Base-by-base conservation (phyloP, 768 basidiomycete genomes). In the Hericium rajendrae region DNA sequence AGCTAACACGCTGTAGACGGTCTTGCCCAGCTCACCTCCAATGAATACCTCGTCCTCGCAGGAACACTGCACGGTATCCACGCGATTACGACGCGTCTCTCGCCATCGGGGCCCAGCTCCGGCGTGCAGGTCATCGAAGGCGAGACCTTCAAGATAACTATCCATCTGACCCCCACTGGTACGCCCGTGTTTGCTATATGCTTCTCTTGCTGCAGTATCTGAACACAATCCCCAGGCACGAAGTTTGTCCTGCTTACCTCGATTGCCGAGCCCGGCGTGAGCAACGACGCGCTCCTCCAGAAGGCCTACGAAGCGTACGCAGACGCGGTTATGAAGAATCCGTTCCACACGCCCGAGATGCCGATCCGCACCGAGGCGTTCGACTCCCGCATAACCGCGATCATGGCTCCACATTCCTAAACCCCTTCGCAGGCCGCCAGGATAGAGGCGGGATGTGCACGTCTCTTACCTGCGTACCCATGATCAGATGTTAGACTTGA, bases 341-440 rank as follows among this genome's bases (percentile, higher is more conserved):
- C 97, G 0, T 99, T 99, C 72, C 93, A 98, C 70, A 95, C 93
- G 5, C 90, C 89, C n/a, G 97, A 98, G 70, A 99, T 98, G 95
- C 97, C 97, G 2, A 94, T 98, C 62, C 83, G 97, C 50, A 92
- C 78, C 48, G 91, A 93, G 64, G 83, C 82, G 16, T 98, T 98
- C 67, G 95, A 98, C 66, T 72, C 72, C 56, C 80, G 84, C 48
- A 82, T 91, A 53, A 73, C 77, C 10, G 67, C 80, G 8, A 77
- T 88, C 48, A 57, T 51, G 16, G 55, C 61, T 3, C 57, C 53
- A 8, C 38, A 61, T n/a, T 48, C 59, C 8, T 62, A 53, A 53
- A 26, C 5, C n/a, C n/a, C n/a, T n/a, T n/a, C n/a, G n/a, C n/a
- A n/a, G n/a, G n/a, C n/a, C n/a, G n/a, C n/a, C n/a, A n/a, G n/a